Evolutionary conservation across 305 asterid genomes (phyloP), one percentile per base, ranked within the genome.

Genomic region (Fraxinus velutina): DNA sequence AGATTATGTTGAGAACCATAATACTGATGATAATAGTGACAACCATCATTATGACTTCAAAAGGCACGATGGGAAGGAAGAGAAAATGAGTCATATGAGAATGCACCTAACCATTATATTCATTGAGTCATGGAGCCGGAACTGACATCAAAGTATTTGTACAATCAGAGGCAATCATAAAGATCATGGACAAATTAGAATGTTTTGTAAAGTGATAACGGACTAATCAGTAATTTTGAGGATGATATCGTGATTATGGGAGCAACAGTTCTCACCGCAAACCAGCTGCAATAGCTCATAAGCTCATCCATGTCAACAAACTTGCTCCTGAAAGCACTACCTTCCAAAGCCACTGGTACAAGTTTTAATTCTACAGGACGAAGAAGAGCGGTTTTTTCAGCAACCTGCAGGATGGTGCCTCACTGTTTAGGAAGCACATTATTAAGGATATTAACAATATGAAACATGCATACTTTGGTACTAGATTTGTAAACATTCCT

Each of bases 241-340:
- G 62, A 70, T 60, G 78, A 37, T 36, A 72, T 81, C 55, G 30
- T 64, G 47, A 82, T 39, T 78, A 75, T 47, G 75, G 80, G 74
- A 84, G 83, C 27, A 39, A 29, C 60, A 83, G 84, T 75, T 83
- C 97, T 93, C 92, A 96, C 98, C 57, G 97, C 98, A 87, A 96
- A 90, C 99, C 98, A 96, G 91, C 97, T 91, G 91, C 98, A 93
- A 89, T 96, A 94, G 91, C 91, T 89, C 97, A 94, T 89, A 86
- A 96, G 98, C 86, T 96, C 99, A 87, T 96, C 98, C 5, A 86
- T 82, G 89, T 96, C 99, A 75, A 94, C 90, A 85, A 94, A 85
- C 89, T 94, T 96, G 84, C 92, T 86, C 84, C 97, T 88, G 89
- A 96, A 96, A 82, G 98, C 98, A 85, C 93, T 90, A 78, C 98